A percentile compares a stretch with the other conserved stretches of the same genome.
Evolutionary conservation across 129 eudicot species (phyloP).

Genomic region (Chrysanthemum makinoi): DNA sequence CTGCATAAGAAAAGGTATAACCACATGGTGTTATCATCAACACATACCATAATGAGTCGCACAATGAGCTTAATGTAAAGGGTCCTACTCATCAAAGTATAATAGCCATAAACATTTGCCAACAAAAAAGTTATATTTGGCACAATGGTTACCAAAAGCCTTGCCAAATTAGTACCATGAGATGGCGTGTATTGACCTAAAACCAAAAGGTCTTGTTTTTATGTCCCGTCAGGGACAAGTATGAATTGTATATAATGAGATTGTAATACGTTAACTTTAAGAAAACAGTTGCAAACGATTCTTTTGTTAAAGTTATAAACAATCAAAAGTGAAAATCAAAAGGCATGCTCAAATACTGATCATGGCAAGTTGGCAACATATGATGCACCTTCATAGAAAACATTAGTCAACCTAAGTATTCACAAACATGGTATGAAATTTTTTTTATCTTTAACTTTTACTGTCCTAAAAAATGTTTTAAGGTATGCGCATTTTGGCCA

Average conservation of each 20-base stretch:
- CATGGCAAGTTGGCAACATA: too few relatives aligned
- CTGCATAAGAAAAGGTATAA: conserved; percentile 9
- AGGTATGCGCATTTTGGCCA: not conserved
- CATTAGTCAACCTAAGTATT: not conserved
- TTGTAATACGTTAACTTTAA: too few relatives aligned
- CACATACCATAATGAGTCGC: conserved; percentile 56
- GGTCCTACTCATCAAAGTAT: conserved; percentile 44
- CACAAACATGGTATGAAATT: not conserved
- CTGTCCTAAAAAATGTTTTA: too few relatives aligned
- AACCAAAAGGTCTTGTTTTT: too few relatives aligned
- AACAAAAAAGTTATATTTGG: not conserved
- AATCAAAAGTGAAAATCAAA: conserved; percentile 4
- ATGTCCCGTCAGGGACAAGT: too few relatives aligned
- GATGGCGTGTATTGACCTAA: too few relatives aligned
- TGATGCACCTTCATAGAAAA: not conserved
- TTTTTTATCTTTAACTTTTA: too few relatives aligned
- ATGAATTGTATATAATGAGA: too few relatives aligned
- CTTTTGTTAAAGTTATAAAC: not conserved
- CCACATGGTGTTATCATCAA: conserved; percentile 34
- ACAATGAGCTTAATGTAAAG: conserved; percentile 28
- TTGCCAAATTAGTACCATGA: too few relatives aligned
- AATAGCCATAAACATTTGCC: conserved; percentile 19
- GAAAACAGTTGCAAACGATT: too few relatives aligned
- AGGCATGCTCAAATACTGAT: not conserved
- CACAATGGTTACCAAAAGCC: too few relatives aligned